Evolutionary conservation across 768 basidiomycete species (phyloP), one percentile per base, ranked within the genome.

Genomic region (Boletus barrowsii): DNA sequence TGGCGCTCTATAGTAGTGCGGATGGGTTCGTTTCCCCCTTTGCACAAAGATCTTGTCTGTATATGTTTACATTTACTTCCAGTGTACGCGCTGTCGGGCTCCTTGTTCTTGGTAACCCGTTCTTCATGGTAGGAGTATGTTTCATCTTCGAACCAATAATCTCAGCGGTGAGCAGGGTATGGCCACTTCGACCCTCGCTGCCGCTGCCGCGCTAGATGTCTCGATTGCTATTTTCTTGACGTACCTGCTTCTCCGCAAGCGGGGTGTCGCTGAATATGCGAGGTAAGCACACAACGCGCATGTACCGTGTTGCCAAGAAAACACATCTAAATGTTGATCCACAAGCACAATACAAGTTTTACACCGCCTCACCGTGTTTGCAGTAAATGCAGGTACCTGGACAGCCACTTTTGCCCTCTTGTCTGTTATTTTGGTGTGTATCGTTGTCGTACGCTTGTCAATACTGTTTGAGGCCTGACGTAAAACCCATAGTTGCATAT

Each of bases 131-230:
- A 49, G 5, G 53, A 7, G 26, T 47, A 42, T 39, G 0, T 20
- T 42, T 48, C 18, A 10, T 15, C 18, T 43, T 10, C 5, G 10
- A 14, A 26, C 3, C 5, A 18, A 35, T 3, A 18, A 10, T 2
- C 47, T 46, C 14, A 49, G 0, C n/a, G 9, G 13, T n/a, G 49
- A 18, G 40, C 36, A 60, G 59, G 9, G 1, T 7, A 1, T 51
- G 3, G 26, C 11, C 13, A 51, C 46, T 7, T 36, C 37, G 4
- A 7, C 5, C 10, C 13, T 61, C 17, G 15, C 35, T 8, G 10
- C 45, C 10, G 45, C 45, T 7, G 61, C 57, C 3, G 61, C 1
- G 9, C 32, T 47, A 14, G 62, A 62, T 18, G 6, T 60, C 15
- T 1, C 42, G 26, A 53, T 60, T 1, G 48, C 57, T 32, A 9